phyloP scores from a whole-genome alignment of 1,284 basidiomycete genomes.

The Malassezia arunalokei region DNA sequence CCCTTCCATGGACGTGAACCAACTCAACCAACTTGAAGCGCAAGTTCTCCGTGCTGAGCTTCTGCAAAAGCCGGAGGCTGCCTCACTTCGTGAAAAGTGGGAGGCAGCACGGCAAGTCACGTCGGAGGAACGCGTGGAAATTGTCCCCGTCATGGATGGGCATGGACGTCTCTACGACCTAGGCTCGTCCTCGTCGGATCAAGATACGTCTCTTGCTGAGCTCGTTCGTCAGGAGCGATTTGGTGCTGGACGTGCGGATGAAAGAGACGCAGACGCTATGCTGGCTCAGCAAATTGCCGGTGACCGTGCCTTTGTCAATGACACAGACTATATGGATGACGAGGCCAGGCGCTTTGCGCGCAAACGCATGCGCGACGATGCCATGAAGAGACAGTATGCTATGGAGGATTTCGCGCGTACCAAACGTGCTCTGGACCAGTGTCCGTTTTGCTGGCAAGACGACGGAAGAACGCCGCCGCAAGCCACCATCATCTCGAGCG shows the following conservation, averaged over 20 bases:
- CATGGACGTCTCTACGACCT: slow-evolving; percentile 80
- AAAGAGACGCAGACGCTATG: slow-evolving; percentile 81
- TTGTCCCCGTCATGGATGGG: slow-evolving; percentile 73
- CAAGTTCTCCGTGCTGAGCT: slow-evolving; percentile 81
- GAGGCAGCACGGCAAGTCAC: slow-evolving; percentile 53
- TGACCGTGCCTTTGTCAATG: slow-evolving; percentile 65
- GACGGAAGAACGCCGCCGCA: slow-evolving; percentile 56
- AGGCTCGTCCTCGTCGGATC: slow-evolving; percentile 54
- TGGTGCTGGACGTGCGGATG: slow-evolving; percentile 70
- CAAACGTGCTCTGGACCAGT: slow-evolving; percentile 72
- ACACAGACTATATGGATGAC: slow-evolving; percentile 78
- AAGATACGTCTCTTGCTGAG: slow-evolving; percentile 58
- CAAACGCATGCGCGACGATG: slow-evolving; percentile 86
- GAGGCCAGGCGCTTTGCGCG: slow-evolving; percentile 82
- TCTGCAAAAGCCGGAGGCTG: slow-evolving; percentile 59
- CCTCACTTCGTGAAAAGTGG: slow-evolving; percentile 69
- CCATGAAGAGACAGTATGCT: slow-evolving; percentile 90
- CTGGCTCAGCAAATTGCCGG: slow-evolving; percentile 74
- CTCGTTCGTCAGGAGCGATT: slow-evolving; percentile 85
- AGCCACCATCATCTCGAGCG: slow-evolving; percentile 75
- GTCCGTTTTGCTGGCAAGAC: slow-evolving; percentile 52
- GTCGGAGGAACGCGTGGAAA: not conserved
- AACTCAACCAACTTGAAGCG: slow-evolving; percentile 83
- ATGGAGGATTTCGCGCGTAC: slow-evolving; percentile 96
- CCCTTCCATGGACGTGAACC: slow-evolving; percentile 48